These are phyloP conservation scores for Coleophoma eucalyptorum DNA, from an alignment of 2,329 filamentous ascomycete genomes.

Conservation along the genomic window DNA sequence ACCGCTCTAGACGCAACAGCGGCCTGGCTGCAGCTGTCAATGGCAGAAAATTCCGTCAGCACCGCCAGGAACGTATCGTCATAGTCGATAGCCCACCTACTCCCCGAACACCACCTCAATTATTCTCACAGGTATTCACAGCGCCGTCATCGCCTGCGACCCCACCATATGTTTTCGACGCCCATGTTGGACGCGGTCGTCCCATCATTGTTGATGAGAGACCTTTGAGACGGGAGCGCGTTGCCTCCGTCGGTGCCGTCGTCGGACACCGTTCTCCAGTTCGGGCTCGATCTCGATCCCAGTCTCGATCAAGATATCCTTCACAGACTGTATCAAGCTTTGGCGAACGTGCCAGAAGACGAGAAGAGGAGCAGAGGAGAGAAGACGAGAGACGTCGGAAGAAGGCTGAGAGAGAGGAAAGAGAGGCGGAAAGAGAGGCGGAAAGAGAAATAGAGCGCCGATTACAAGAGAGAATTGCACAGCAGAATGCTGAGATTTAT, in stretches of 20 bases:
- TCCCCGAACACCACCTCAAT: conserved; percentile 42
- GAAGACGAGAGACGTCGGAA: conserved; percentile 3
- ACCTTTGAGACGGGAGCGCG: conserved; percentile 6
- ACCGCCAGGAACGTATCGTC: conserved; percentile 38
- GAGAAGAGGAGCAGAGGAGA: conserved; percentile 10
- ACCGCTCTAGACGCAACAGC: conserved; percentile 30
- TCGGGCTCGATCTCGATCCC: conserved; percentile 7
- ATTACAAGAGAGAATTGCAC: conserved; percentile 14
- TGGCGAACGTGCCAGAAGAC: conserved; percentile 8
- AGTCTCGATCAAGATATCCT: conserved; percentile 15
- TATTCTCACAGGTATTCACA: conserved; percentile 34
- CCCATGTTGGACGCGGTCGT: conserved; percentile 10
- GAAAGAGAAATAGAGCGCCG: conserved; percentile 9
- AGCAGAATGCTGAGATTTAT: conserved; percentile 24
- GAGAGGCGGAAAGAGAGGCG: conserved; percentile 10
- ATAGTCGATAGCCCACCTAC: conserved; percentile 42
- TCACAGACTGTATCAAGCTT: conserved; percentile 18
- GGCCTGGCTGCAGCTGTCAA: conserved; percentile 17
- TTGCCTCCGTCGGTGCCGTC: conserved; percentile 12
- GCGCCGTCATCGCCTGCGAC: conserved; percentile 22
- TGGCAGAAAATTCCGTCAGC: conserved; percentile 15
- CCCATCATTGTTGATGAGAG: conserved; percentile 25
- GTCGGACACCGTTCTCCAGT: conserved; percentile 11
- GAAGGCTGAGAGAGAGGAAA: conserved; percentile 9
- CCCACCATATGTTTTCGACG: conserved; percentile 13